Conservation (phyloP, 2,329 filamentous ascomycete genomes). For the Cordyceps sp. region DNA sequence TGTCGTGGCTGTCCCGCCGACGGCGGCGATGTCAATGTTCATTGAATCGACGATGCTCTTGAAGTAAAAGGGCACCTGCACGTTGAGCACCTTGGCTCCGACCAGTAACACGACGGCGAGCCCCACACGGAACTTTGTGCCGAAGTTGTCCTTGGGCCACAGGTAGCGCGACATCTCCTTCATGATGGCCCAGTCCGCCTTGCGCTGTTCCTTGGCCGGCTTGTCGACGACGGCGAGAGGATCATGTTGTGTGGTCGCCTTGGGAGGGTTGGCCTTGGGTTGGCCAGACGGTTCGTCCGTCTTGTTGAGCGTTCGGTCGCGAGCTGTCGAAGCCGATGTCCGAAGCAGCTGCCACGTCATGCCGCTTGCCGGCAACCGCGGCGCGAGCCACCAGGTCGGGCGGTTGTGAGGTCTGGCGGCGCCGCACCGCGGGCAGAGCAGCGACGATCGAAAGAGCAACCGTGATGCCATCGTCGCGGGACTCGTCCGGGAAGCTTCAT, state of each 20-base stretch:
- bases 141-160: slow-evolving; percentile 70
- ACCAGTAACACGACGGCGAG: slow-evolving; percentile 71
- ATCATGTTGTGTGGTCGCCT: slow-evolving; percentile 10
- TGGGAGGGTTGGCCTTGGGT: too few species aligned
- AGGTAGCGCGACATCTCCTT: slow-evolving; percentile 93
- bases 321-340: slow-evolving; percentile 16
- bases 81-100: slow-evolving; percentile 87
- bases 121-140: slow-evolving; percentile 68
- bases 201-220: slow-evolving; percentile 73
- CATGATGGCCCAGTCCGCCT: slow-evolving; percentile 97
- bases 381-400: slow-evolving; percentile 3
- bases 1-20: slow-evolving; percentile 77
- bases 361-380: too few species aligned
- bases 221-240: slow-evolving; percentile 18
- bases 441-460: slow-evolving; percentile 15
- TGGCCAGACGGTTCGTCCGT: too few species aligned
- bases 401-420: too few species aligned
- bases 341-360: slow-evolving; percentile 5
- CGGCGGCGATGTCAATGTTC: slow-evolving; percentile 80
- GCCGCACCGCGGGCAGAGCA: slow-evolving; percentile 15
- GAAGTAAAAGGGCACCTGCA: slow-evolving; percentile 98
- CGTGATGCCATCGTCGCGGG: slow-evolving; percentile 18
- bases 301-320: too few species aligned
- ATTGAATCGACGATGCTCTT: slow-evolving; percentile 95
- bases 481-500: too few species aligned